Conservation (phyloP, 176 grass and related monocot genomes). For the Pontederia paniculata region DNA sequence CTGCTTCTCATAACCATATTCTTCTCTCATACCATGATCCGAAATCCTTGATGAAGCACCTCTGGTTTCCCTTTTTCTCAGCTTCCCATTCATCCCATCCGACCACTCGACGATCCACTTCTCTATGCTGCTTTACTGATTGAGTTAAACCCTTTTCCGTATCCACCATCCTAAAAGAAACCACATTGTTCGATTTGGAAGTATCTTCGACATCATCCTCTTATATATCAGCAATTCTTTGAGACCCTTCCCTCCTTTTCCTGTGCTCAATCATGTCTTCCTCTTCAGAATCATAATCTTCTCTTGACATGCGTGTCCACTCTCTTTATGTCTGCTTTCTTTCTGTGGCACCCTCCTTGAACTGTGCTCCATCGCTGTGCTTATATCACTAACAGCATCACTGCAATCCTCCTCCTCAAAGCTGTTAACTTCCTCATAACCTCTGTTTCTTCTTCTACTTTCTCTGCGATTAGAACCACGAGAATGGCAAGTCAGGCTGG, state of each 20-base stretch:
- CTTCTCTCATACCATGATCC: background rate
- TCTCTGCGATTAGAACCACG: background rate
- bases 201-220: background rate
- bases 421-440: background rate
- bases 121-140: background rate
- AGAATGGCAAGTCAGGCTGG: background rate
- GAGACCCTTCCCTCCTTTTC: background rate
- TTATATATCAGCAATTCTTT: background rate
- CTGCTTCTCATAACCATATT: background rate
- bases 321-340: background rate
- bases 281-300: background rate
- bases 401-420: background rate
- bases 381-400: background rate
- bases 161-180: background rate
- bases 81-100: background rate
- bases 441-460: background rate
- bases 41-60: constrained; percentile 5
- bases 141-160: constrained; percentile 1
- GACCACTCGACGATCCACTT: background rate
- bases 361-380: background rate
- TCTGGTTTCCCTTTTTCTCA: background rate
- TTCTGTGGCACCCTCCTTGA: background rate
- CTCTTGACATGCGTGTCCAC: background rate
- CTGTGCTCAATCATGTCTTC: background rate
- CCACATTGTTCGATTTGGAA: constrained; percentile 1